Percentiles rank a stretch among this genome's conserved stretches.
These are phyloP conservation scores for Sindora glabra DNA, from an alignment of 306 rosid genomes.

Conservation along the genomic window DNA sequence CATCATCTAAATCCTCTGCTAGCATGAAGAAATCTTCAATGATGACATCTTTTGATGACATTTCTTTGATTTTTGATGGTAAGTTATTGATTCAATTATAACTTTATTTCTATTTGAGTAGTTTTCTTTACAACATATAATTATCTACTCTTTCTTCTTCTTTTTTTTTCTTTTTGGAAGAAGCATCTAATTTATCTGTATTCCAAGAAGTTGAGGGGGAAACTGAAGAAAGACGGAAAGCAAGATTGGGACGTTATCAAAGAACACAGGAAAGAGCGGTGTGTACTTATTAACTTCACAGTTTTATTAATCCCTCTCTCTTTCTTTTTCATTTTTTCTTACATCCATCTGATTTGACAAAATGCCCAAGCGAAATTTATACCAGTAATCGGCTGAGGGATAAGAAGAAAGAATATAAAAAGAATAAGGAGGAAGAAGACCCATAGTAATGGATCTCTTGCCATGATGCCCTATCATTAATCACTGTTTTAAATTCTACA, in stretches of 20 bases:
- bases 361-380: neutral
- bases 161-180: conserved; percentile 13
- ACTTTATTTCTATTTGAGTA: conserved; percentile 4
- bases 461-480: neutral
- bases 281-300: conserved; percentile 24
- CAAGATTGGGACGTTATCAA: conserved; percentile 66
- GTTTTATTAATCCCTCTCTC: conserved; percentile 3
- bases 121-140: neutral
- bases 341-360: neutral
- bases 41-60: conserved; percentile 48
- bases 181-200: conserved; percentile 46
- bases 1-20: conserved; percentile 38
- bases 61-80: conserved; percentile 69
- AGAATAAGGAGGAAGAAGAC: neutral
- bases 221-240: conserved; percentile 77
- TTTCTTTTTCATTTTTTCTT: neutral
- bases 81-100: conserved; percentile 18
- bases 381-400: neutral
- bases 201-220: conserved; percentile 83
- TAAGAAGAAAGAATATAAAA: neutral
- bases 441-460: neutral
- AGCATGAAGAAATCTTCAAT: conserved; percentile 46
- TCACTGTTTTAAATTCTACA: neutral
- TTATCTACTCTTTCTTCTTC: neutral
- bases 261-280: conserved; percentile 70